Base-by-base conservation (phyloP, 345 rosid genomes). In the Citrus glauca region DNA sequence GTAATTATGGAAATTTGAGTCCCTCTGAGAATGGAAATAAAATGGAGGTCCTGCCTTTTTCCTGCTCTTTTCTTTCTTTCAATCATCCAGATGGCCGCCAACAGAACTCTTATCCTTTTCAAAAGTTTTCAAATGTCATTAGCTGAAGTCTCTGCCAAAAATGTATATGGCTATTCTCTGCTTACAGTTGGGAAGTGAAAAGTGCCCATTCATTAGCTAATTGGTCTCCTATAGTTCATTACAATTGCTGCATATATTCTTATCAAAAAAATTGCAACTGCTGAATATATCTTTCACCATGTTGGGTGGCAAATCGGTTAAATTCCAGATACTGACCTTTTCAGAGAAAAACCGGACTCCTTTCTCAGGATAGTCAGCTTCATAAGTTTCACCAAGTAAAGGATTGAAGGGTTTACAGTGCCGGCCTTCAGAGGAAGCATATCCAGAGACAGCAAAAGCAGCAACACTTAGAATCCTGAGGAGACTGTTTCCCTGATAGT, bases 401-500 rank as follows among this genome's bases (percentile, higher is more conserved):
- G 98, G 98, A 76, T 95, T 95, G 77, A 95, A 96, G n/a, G 99
- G 99, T 87, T 96, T 96, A 84, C 99, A 94, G 45, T 91, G 97
- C 30, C 99, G 89, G 55, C 98, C 95, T 83, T 94, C 94, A 24
- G 99, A 88, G 53, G 98, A 94, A 80, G 98, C 97, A 80, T 96
- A 96, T 45, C 97, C 99, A 78, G 99, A 96, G 72, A 91, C 94
- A 19, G 99, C 98, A 87, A 96, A 96, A 28, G 99, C 98, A 75
- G 98, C 95, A 86, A 96, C 98, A 74, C 91, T 74, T 69, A 96
- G 82, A 81, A 88, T 88, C 86, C 99, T 91, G 62, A 87, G 72
- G 63, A 94, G 88, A 78, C 90, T 84, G 81, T 96, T 89, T 28
- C 98, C 99, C 99, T 96, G 74, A 42, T 9, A 79, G 72, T 37